Percentiles rank a stretch among this genome's conserved stretches.
phyloP scores from a whole-genome alignment of 352 stramenopile species.

The Globisporangium yorkense region DNA sequence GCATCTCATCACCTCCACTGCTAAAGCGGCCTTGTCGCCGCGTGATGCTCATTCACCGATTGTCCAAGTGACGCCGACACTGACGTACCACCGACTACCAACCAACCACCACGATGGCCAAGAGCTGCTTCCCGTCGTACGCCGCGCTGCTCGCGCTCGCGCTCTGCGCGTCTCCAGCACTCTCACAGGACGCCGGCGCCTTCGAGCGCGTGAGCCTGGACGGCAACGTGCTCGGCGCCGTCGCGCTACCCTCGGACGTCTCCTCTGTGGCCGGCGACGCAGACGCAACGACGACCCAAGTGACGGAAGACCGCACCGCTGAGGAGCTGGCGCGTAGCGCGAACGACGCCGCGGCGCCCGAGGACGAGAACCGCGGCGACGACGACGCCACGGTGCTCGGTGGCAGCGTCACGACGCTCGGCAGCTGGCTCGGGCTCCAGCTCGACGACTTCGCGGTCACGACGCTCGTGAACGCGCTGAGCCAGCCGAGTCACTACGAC shows the following conservation, averaged over 20 bases:
- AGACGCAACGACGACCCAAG: not conserved
- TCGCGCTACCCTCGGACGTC: not conserved
- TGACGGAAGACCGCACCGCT: slow-evolving; percentile 1
- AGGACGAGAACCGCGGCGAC: not conserved
- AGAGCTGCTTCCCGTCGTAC: slow-evolving; percentile 8
- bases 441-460: slow-evolving; percentile 6
- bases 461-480: slow-evolving; percentile 28
- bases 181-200: slow-evolving; percentile 1
- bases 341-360: slow-evolving; percentile 3
- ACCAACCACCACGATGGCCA: slow-evolving; percentile 2
- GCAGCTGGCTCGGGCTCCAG: slow-evolving; percentile 3
- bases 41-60: not conserved
- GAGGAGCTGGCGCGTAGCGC: slow-evolving; percentile 5
- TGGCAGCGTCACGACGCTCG: slow-evolving; percentile 1
- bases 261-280: not conserved
- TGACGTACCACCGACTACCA: not conserved
- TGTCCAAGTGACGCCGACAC: not conserved
- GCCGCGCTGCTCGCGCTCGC: slow-evolving; percentile 7
- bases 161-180: slow-evolving; percentile 2
- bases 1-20: no score
- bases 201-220: slow-evolving; percentile 7
- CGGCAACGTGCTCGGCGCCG: slow-evolving; percentile 4
- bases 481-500: slow-evolving; percentile 25
- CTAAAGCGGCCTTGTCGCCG: not conserved
- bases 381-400: slow-evolving; percentile 2